These are phyloP conservation scores for Coffea eugenioides DNA, from an alignment of 257 asterid species.

Conservation along the genomic window DNA sequence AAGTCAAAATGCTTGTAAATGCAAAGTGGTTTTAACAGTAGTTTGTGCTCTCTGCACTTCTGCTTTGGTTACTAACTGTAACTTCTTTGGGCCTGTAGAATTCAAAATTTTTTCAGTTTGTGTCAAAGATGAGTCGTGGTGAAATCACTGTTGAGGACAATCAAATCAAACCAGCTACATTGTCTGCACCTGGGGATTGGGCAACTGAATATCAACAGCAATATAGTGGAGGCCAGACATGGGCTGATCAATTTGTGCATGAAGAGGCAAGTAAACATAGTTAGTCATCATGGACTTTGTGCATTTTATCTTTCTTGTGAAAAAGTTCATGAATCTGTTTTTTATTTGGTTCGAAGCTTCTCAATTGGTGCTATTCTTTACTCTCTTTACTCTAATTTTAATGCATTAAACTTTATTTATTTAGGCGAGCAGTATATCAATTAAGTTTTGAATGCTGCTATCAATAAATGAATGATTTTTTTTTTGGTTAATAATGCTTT, in stretches of 20 bases:
- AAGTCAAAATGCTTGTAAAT: not conserved
- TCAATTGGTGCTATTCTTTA: not conserved
- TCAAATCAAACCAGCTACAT: conserved; percentile 72
- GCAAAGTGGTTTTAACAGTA: not conserved
- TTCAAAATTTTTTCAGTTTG: conserved; percentile 93
- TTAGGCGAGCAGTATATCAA: not conserved
- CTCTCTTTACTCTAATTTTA: not conserved
- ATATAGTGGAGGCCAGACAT: conserved; percentile 71
- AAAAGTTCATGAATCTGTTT: not conserved
- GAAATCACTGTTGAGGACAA: conserved; percentile 89
- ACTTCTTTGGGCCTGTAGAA: conserved; percentile 45
- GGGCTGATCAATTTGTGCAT: conserved; percentile 86
- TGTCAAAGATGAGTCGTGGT: conserved; percentile 99
- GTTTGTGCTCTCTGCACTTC: not conserved
- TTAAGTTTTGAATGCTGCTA: not conserved
- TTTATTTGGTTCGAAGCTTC: not conserved
- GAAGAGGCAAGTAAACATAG: conserved; percentile 66
- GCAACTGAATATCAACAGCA: conserved; percentile 85
- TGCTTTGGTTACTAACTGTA: not conserved
- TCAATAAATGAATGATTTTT: not conserved
- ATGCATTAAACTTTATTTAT: not conserved
- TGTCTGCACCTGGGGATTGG: conserved; percentile 84
- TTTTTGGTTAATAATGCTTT: conserved; percentile 17
- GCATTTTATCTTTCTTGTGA: not conserved
- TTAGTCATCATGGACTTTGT: not conserved